A percentile compares a stretch with the other conserved stretches of the same genome.
phyloP scores from a whole-genome alignment of 352 stramenopile species.

The Globisporangium cylindrosporum region DNA sequence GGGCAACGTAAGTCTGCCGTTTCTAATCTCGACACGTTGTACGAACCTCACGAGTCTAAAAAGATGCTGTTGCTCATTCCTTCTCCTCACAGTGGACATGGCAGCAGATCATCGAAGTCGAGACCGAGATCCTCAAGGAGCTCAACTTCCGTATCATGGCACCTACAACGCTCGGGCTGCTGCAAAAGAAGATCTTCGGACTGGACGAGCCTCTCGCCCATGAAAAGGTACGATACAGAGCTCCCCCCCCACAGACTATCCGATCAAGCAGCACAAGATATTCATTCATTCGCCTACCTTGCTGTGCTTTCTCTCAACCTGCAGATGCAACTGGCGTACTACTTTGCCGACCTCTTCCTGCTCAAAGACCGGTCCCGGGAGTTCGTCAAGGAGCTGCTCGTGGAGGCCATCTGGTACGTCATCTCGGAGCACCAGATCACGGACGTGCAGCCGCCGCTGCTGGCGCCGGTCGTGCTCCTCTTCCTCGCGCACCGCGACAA shows the following conservation, averaged over 20 bases:
- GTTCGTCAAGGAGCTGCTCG: constrained; percentile 46
- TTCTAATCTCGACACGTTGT: too few relatives aligned
- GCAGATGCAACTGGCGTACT: constrained; percentile 48
- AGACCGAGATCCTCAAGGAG: constrained; percentile 38
- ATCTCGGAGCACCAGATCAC: constrained; percentile 41
- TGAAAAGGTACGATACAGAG: constrained; percentile 10
- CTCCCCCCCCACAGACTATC: background rate
- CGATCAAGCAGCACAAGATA: background rate
- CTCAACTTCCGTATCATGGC: constrained; percentile 60
- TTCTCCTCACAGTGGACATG: constrained; percentile 52
- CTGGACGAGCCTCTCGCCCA: constrained; percentile 7
- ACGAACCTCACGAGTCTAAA: background rate
- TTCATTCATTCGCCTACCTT: background rate
- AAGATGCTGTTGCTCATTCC: background rate
- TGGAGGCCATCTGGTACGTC: constrained; percentile 61
- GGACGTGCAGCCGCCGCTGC: constrained; percentile 40
- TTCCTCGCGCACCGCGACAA: constrained; percentile 65
- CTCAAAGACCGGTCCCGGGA: constrained; percentile 39
- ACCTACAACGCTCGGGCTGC: constrained; percentile 36
- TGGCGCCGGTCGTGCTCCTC: constrained; percentile 54
- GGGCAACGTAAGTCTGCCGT: constrained; percentile 45
- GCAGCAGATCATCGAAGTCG: constrained; percentile 51
- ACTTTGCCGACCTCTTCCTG: constrained; percentile 58
- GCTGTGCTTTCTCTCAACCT: background rate
- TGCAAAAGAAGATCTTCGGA: constrained; percentile 46